These are phyloP conservation scores for Clohesyomyces aquaticus DNA, from an alignment of 495 filamentous ascomycete genomes.

Conservation along the genomic window DNA sequence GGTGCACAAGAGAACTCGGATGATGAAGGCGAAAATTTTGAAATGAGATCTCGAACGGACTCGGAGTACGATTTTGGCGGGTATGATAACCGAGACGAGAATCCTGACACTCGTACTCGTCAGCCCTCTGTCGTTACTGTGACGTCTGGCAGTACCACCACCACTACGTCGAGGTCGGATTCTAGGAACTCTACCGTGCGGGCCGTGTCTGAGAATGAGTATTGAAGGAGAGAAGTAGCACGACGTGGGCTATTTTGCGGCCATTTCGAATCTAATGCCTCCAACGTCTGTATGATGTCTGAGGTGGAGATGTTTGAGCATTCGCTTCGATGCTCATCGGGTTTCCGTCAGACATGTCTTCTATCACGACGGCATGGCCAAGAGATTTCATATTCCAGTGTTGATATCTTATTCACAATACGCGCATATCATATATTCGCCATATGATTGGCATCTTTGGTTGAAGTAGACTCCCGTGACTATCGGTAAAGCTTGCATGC, in stretches of 20 bases:
- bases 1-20: conserved; percentile 24
- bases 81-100: conserved; percentile 8
- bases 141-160: conserved; percentile 1
- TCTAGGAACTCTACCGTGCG: neutral
- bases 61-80: neutral
- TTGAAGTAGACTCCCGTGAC: no score
- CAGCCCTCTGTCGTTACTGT: conserved; percentile 26
- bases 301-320: no score
- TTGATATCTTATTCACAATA: neutral
- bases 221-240: neutral
- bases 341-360: no score
- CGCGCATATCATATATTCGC: no score
- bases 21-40: neutral
- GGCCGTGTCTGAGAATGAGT: conserved; percentile 14
- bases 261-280: no score
- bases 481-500: no score
- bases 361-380: no score
- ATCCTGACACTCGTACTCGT: conserved; percentile 10
- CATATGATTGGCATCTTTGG: no score
- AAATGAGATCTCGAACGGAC: neutral
- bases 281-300: no score
- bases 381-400: neutral
- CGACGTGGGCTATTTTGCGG: neutral
- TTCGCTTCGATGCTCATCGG: no score
- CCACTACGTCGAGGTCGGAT: neutral